Evolutionary conservation across 768 basidiomycete genomes (phyloP), one percentile per base, ranked within the genome.

Genomic region (Pulveroboletus ravenelii): DNA sequence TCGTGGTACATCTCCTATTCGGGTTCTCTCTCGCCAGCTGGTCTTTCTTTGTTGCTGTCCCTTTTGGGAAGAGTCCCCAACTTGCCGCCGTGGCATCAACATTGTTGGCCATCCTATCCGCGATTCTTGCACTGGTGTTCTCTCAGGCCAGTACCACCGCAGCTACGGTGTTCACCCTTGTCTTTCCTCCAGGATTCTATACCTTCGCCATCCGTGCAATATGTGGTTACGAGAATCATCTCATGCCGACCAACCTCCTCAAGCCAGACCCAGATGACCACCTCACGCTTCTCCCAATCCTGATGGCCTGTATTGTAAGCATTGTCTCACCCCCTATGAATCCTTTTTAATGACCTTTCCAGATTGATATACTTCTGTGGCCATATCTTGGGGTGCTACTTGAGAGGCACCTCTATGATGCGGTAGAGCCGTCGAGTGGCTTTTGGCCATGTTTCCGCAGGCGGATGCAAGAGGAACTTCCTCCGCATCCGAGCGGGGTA

Each of bases 101-200:
- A 0, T 81, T 89, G 62, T 65, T 85, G 32, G 73, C 79, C 10
- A 78, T 90, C 46, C 54, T 87, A 4, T 77, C 87, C 40, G 84
- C 85, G 2, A 80, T 90, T 48, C 55, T 88, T 9, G 87, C 82
- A 0, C 66, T 85, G 20, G 76, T 85, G 0, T 70, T 84, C 47
- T 65, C 69, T 32, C 52, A 50, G 35, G 73, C 74, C 1, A 59
- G 66, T 1, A 76, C 74, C 1, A 76, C 65, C 3, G 71, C 69
- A 1, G 79, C 83, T 17, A 77, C 82, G 54, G 66, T 89, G 23
- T 85, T 86, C 60, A 78, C 84, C 2, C 61, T 89, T 41, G 58
- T 89, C 20, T 89, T 89, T 59, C 89, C 89, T 0, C 86, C 89
- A 2, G 78, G 79, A 10, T 89, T 82, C 65, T 90, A 86, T 56